Evolutionary conservation across 129 eudicot genomes (phyloP), one percentile per base, ranked within the genome.

Genomic region (Pseudognaphalium luteoalbum): DNA sequence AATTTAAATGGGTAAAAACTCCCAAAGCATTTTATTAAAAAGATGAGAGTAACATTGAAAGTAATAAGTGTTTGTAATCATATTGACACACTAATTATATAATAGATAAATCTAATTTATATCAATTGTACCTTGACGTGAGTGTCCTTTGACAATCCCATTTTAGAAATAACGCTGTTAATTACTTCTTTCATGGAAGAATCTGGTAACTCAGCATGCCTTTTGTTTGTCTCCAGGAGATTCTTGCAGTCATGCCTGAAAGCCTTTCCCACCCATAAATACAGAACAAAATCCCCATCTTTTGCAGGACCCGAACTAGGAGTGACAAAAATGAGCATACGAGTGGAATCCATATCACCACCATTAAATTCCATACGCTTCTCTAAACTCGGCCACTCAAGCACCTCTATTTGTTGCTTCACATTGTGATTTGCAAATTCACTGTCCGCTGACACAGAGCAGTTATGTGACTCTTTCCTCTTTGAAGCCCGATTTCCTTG

Each of bases 331-430:
- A 87, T 20, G 73, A 66, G 75, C 69, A 79, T 72, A 16, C 84
- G 69, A 65, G 72, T 69, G 34, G 94, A 79, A 79, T 88, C 88
- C 85, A 86, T 82, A 69, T 77, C 87, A 68, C 81, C 79, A 21
- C 80, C 75, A 71, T 66, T 60, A 80, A 84, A 84, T 54, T 60
- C 29, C 75, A 39, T 19, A 64, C 83, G 62, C 74, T 81, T 86
- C 32, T 91, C 90, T 81, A 91, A 81, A 77, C 81, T 80, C 34
- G 97, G 97, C 90, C 93, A 88, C 70, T 86, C 87, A 75, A 61
- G 82, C 19, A 88, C 86, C 22, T 74, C 87, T 5, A 79, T 80
- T 54, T 84, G 77, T 78, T 76, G 83, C 44, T 75, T 66, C 37
- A 22, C 20, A 30, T 73, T 39, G 19, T 52, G 61, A 81, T 70